Percentiles rank a stretch among this genome's conserved stretches.
Conservation (phyloP, 306 rosid genomes). For the Carpinus fangiana region DNA sequence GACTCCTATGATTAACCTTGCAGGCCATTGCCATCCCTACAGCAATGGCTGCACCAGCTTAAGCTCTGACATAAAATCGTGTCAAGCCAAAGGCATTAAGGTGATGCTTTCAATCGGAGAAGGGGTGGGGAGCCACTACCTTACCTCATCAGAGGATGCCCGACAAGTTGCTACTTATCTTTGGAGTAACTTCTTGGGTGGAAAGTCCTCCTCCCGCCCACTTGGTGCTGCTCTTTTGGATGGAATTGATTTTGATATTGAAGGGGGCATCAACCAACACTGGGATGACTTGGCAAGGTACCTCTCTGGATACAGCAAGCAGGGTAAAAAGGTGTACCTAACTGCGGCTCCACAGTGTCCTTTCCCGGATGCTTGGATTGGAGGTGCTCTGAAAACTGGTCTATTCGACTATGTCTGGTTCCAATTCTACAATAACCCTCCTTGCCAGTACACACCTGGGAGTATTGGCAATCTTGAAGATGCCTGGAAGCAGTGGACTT, state of each 20-base stretch:
- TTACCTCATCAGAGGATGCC: constrained; percentile 3
- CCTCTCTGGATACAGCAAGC: constrained; percentile 12
- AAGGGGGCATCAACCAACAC: constrained; percentile 8
- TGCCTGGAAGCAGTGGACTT: constrained; percentile 6
- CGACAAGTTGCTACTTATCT: constrained; percentile 22
- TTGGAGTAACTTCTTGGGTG: constrained; percentile 21
- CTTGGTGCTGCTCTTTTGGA: too few relatives aligned
- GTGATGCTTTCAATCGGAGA: not conserved
- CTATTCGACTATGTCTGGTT: too few relatives aligned
- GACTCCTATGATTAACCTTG: constrained; percentile 11
- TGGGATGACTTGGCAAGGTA: constrained; percentile 26
- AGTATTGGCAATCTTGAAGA: not conserved
- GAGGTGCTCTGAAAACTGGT: too few relatives aligned
- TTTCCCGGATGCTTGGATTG: too few relatives aligned
- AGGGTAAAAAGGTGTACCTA: constrained; percentile 16
- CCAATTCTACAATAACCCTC: constrained; percentile 26
- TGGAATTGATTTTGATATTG: constrained; percentile 19
- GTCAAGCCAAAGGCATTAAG: constrained; percentile 14
- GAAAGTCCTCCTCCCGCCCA: constrained; percentile 16
- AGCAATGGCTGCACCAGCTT: constrained; percentile 7
- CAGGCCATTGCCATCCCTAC: constrained; percentile 12
- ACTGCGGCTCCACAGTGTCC: constrained; percentile 10
- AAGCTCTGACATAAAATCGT: constrained; percentile 7
- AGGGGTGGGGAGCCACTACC: not conserved
- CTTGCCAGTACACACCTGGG: constrained; percentile 1